phyloP scores from a whole-genome alignment of 345 rosid genomes.

The Salix caprea region DNA sequence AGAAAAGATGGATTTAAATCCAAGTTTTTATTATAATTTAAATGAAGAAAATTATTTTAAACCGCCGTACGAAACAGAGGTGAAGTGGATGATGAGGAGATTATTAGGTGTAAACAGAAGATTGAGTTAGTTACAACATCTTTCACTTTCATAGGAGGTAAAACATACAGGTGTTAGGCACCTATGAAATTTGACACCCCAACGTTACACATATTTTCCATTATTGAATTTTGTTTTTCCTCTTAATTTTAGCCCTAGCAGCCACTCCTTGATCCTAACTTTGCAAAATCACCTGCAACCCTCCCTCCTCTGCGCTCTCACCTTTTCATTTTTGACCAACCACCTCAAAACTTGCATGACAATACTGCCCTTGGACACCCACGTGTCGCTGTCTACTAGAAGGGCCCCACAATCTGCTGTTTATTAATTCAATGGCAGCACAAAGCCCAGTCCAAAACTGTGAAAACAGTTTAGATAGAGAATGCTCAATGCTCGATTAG shows the following conservation, averaged over 20 bases:
- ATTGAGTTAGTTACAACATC: conserved; percentile 28
- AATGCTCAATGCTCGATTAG: conserved; percentile 14
- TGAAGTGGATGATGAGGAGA: too few species aligned
- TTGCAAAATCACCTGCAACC: background rate
- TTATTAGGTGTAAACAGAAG: too few species aligned
- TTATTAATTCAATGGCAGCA: background rate
- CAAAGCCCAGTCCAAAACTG: conserved; percentile 6
- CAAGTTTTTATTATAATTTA: too few species aligned
- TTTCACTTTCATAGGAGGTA: conserved; percentile 24
- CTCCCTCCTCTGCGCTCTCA: background rate
- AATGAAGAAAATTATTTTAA: too few species aligned
- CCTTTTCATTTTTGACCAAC: background rate
- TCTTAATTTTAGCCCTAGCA: background rate
- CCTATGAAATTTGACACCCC: conserved; percentile 8
- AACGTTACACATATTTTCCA: conserved; percentile 22
- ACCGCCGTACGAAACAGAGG: too few species aligned
- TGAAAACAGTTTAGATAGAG: background rate
- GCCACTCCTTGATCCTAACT: background rate
- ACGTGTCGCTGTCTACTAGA: background rate
- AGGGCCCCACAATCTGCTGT: background rate
- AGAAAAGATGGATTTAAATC: too few species aligned
- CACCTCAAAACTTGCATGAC: background rate
- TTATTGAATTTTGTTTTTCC: background rate
- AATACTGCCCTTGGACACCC: background rate
- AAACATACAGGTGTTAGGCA: conserved; percentile 24